Evolutionary conservation across 2,329 filamentous ascomycete genomes (phyloP).

Genomic region (Trichophyton rubrum): DNA sequence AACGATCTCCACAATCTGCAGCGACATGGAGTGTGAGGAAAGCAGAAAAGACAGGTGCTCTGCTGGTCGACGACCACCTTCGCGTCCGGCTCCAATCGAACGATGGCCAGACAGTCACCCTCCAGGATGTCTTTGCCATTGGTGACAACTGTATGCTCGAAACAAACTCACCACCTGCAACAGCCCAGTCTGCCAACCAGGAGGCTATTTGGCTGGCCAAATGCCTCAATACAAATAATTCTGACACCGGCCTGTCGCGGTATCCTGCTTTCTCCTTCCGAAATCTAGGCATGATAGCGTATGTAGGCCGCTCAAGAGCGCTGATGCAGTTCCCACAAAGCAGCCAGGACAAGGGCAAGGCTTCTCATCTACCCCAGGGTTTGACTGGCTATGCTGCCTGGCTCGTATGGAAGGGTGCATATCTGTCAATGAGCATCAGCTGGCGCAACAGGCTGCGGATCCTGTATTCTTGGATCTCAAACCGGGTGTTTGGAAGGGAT

Average conservation of each 20-base stretch:
- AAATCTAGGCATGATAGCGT: constrained; percentile 48
- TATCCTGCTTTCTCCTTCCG: constrained; percentile 40
- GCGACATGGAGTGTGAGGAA: constrained; percentile 40
- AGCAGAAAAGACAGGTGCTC: constrained; percentile 34
- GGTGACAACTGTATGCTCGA: constrained; percentile 47
- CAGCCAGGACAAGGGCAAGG: constrained; percentile 10
- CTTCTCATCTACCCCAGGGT: constrained; percentile 23
- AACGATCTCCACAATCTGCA: constrained; percentile 5
- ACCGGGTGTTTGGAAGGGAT: constrained; percentile 33
- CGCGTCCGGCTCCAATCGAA: constrained; percentile 40
- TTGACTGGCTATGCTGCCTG: constrained; percentile 31
- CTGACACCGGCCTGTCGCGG: constrained; percentile 11
- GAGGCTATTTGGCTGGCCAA: constrained; percentile 47
- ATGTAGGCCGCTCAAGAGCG: constrained; percentile 46
- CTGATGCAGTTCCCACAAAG: constrained; percentile 40
- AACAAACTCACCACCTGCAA: constrained; percentile 41
- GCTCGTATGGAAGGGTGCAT: constrained; percentile 35
- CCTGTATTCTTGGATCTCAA: constrained; percentile 31
- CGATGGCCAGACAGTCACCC: constrained; percentile 27
- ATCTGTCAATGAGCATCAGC: constrained; percentile 36
- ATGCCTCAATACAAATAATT: constrained; percentile 40
- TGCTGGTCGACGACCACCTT: constrained; percentile 45
- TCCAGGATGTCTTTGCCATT: constrained; percentile 43
- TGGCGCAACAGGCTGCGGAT: constrained; percentile 35
- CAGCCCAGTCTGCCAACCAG: constrained; percentile 47